phyloP scores from a whole-genome alignment of 352 stramenopile species.

The Phytophthora pisi region DNA sequence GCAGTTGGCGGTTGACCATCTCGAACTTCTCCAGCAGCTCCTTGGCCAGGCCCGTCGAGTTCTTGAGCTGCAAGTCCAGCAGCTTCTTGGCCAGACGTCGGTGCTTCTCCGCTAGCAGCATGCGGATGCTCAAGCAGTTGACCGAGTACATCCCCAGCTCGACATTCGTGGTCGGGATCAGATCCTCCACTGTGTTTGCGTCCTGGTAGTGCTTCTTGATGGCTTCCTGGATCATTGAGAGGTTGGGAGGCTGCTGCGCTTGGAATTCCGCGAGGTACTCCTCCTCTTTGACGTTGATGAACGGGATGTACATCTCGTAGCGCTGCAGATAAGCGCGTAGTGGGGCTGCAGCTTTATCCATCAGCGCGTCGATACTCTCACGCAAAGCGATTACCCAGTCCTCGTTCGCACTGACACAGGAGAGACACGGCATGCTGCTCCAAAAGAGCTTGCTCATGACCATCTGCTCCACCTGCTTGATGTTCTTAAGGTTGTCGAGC shows the following conservation, averaged over 20 bases:
- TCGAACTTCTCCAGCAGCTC: constrained; percentile 86
- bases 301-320: constrained; percentile 86
- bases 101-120: constrained; percentile 80
- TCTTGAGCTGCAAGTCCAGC: constrained; percentile 77
- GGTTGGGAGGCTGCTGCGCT: constrained; percentile 73
- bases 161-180: constrained; percentile 63
- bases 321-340: constrained; percentile 80
- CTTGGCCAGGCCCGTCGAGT: constrained; percentile 72
- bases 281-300: constrained; percentile 92
- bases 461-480: constrained; percentile 89
- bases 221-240: constrained; percentile 66
- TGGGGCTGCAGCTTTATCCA: constrained; percentile 64
- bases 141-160: constrained; percentile 87
- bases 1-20: constrained; percentile 82
- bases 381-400: constrained; percentile 77
- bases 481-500: constrained; percentile 81
- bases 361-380: constrained; percentile 56
- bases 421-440: constrained; percentile 91
- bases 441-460: constrained; percentile 97
- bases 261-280: constrained; percentile 81
- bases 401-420: constrained; percentile 84
- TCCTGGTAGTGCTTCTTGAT: constrained; percentile 85
- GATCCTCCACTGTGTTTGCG: constrained; percentile 57
- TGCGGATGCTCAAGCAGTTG: constrained; percentile 72
- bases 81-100: constrained; percentile 74